phyloP scores from a whole-genome alignment of 2,329 filamentous ascomycete genomes.

The Ascomycota sp. region DNA sequence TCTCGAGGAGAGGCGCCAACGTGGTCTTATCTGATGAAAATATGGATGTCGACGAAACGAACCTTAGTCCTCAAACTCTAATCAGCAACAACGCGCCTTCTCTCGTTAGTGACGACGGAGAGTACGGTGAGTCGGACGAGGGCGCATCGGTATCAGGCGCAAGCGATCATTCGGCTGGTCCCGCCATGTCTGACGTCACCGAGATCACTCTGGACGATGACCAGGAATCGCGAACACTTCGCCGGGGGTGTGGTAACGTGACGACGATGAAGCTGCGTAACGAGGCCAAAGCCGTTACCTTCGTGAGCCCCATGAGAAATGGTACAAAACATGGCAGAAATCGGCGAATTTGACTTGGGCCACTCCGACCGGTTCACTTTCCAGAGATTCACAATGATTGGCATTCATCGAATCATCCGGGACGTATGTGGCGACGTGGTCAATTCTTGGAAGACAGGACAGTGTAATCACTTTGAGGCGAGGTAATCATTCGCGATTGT shows the following conservation, averaged over 20 bases:
- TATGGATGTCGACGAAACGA: conserved; percentile 32
- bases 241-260: conserved; percentile 22
- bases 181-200: conserved; percentile 37
- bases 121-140: conserved; percentile 54
- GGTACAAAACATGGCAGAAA: conserved; percentile 13
- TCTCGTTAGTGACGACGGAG: conserved; percentile 61
- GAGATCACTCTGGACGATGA: conserved; percentile 43
- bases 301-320: conserved; percentile 29
- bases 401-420: no score
- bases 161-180: conserved; percentile 36
- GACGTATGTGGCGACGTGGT: no score
- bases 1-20: conserved; percentile 6
- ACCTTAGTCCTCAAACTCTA: conserved; percentile 48
- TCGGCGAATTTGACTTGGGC: conserved; percentile 7
- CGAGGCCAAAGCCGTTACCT: conserved; percentile 32
- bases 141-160: conserved; percentile 38
- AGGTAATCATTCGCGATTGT: no score
- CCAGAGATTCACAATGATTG: no score
- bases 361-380: neutral
- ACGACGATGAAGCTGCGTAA: conserved; percentile 28
- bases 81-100: conserved; percentile 61
- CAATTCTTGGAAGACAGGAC: no score
- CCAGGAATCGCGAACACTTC: conserved; percentile 23
- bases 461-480: no score
- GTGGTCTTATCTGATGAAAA: conserved; percentile 20